Evolutionary conservation across 495 filamentous ascomycete genomes (phyloP).

Genomic region (Astrothelium subdiscretum): DNA sequence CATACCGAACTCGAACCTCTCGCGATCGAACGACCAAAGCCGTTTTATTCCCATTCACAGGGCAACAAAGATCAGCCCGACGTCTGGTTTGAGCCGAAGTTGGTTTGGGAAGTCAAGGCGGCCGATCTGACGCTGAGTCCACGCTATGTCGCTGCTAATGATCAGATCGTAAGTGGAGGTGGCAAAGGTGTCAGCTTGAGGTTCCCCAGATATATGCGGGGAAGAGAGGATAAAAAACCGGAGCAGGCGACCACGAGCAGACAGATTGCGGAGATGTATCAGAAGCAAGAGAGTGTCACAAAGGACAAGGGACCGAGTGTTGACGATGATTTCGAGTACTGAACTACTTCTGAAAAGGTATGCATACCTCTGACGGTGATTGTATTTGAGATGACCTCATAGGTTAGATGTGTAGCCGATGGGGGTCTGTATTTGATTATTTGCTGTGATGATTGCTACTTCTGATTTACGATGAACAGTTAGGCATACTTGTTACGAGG

Average conservation of each 20-base stretch:
- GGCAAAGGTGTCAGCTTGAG: constrained; percentile 79
- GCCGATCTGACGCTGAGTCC: constrained; percentile 90
- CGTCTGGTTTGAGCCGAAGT: constrained; percentile 91
- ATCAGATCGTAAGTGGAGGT: constrained; percentile 46
- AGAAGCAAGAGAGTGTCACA: constrained; percentile 76
- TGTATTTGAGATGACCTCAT: not conserved
- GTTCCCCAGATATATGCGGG: constrained; percentile 85
- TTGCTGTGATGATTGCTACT: too few species aligned
- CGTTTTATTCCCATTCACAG: constrained; percentile 78
- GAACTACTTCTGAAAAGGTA: constrained; percentile 2
- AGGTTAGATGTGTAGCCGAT: not conserved
- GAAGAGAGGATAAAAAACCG: constrained; percentile 85
- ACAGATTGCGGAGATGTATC: constrained; percentile 93
- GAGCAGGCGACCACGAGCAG: constrained; percentile 76
- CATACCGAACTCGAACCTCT: constrained; percentile 57
- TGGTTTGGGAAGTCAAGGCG: constrained; percentile 96
- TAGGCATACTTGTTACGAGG: not conserved
- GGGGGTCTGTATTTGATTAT: too few species aligned
- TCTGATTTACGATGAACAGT: not conserved
- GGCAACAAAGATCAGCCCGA: constrained; percentile 89
- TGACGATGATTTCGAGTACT: constrained; percentile 99
- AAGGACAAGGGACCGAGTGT: constrained; percentile 68
- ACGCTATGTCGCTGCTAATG: constrained; percentile 74
- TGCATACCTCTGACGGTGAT: not conserved
- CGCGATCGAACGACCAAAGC: constrained; percentile 80